Evolutionary conservation across 176 grass and related monocot genomes (phyloP).

Genomic region (Cenchrus purpureus): DNA sequence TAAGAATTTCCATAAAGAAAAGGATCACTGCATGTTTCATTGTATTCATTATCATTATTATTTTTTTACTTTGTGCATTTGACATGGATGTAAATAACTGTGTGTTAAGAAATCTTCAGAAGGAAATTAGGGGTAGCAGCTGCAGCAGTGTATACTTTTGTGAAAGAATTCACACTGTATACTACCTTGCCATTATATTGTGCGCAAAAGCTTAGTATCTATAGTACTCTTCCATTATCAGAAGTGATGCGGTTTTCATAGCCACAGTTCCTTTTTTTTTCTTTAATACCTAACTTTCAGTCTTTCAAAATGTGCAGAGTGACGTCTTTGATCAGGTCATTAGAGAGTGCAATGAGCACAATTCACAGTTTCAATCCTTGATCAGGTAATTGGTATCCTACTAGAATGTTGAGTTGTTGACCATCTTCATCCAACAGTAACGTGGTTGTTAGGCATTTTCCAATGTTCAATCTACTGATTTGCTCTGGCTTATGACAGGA

Average conservation of each 20-base stretch:
- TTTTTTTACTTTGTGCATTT: neutral
- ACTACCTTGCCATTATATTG: neutral
- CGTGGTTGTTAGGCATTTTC: neutral
- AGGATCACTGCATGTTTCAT: neutral
- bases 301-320: conserved; percentile 50
- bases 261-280: conserved; percentile 23
- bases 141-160: neutral
- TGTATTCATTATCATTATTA: neutral
- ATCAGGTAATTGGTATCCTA: conserved; percentile 61
- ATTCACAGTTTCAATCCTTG: conserved; percentile 74
- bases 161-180: neutral
- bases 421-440: neutral
- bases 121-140: neutral
- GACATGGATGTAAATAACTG: neutral
- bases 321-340: conserved; percentile 90
- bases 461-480: neutral
- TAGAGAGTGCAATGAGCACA: conserved; percentile 91
- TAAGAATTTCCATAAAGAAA: neutral
- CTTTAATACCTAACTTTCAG: conserved; percentile 3
- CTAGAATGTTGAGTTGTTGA: neutral
- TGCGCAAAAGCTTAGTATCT: neutral
- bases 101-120: neutral
- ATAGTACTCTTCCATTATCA: neutral
- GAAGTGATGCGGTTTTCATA: neutral
- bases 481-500: conserved; percentile 55